Evolutionary conservation across 495 filamentous ascomycete species (phyloP), one percentile per base, ranked within the genome.

Genomic region (Astrothelium macrocarpum): DNA sequence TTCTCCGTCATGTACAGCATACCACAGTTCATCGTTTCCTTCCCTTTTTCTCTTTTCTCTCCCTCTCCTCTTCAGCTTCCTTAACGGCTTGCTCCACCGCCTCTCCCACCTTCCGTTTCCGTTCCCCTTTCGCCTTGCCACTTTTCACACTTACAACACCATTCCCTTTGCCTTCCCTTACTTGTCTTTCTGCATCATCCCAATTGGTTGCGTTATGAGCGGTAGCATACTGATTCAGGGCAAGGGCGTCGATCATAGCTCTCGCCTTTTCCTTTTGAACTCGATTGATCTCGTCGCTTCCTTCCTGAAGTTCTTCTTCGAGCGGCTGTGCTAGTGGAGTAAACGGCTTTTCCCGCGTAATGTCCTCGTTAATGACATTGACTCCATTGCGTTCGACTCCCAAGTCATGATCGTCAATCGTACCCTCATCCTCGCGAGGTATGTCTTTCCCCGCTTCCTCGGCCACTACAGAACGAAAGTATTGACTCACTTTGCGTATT

Each of bases 271-370:
- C 84, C 66, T 83, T 81, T 71, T 96, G 72, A 59, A 82, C 85
- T 36, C 77, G 77, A 67, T 92, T 72, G 23, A 88, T 81, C 73
- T 94, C 84, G 67, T 91, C 81, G 1, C 88, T 91, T 14, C 86
- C 94, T 67, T 94, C 88, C 59, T 84, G 85, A 34, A 97, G 80
- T 71, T 99, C 95, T 3, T 93, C 90, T n/a, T 90, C 84, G 25
- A 97, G 73, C n/a, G 77, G 76, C 62, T 79, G 80, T n/a, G 85
- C 83, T 16, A 96, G 75, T 0, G 90, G 86, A 53, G 82, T 81
- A 67, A 87, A 91, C 45, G 53, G 67, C 60, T 71, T 63, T 1
- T 59, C 16, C 18, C 62, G 64, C 2, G 42, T 63, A 11, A 23
- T 65, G 23, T 70, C 32, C 16, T 18, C 64, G 26, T 14, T 32